Base-by-base conservation (phyloP, 2,329 filamentous ascomycete species). In the Alternaria ethzedia region DNA sequence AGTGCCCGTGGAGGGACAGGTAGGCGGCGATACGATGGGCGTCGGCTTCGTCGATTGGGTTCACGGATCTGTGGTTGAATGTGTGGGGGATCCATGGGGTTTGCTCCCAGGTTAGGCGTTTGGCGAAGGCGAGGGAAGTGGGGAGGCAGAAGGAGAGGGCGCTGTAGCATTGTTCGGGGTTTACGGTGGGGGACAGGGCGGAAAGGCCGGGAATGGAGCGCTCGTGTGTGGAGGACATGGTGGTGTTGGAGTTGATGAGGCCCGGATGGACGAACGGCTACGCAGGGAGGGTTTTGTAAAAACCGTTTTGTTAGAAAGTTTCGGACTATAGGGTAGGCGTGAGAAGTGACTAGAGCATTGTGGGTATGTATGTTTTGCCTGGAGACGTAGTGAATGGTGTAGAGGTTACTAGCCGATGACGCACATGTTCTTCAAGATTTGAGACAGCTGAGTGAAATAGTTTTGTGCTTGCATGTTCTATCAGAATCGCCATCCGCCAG, bases 31-130 rank as follows among this genome's bases (percentile, higher is more conserved):
- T 69, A 36, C 49, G 54, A 12, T 54, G 36, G 3, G 63, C 51
- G 26, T 66, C 63, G 17, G 36, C 43, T n/a, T 43, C 25, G n/a
- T 44, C 45, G 32, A 68, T 63, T n/a, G 57, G 60, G 51, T 45
- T 58, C 1, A 59, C 59, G 23, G 54, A 44, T 6, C 20, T 49
- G 4, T 15, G 1, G 25, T 54, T 21, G 32, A 63, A 7, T 3
- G 17, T 36, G 7, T 51, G 55, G 12, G 12, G 15, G 9, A 65
- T 61, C 66, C 67, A 70, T 23, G 70, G 64, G 6, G 68, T 72
- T 64, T 71, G 70, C 47, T 72, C 65, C 70, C 66, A 73, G 28
- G 65, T 68, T 6, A 72, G 51, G 32, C 65, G 63, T 47, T 73
- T 72, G 50, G 68, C 61, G 45, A 71, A 65, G 11, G 67, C 65